Percentiles rank a stretch among this genome's conserved stretches.
Conservation (phyloP, 192 early-diverging fungal genomes). For the Podochytrium sp. region DNA sequence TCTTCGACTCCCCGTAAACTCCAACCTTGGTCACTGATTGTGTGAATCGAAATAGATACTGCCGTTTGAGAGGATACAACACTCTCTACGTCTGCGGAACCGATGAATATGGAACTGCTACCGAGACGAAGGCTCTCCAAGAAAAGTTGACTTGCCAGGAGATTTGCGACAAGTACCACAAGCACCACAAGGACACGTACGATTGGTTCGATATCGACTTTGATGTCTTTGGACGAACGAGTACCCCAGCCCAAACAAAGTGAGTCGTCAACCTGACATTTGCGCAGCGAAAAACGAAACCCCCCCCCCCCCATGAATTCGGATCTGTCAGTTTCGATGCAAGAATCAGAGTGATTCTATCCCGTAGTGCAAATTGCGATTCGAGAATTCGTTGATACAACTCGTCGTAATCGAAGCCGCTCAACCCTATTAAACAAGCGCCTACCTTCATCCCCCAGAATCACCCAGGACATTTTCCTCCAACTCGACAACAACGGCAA, state of each 20-base stretch:
- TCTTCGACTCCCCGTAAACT: too few species aligned
- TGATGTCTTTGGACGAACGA: conserved; percentile 95
- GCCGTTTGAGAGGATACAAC: conserved; percentile 87
- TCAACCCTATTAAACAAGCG: neutral
- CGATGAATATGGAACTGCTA: conserved; percentile 99
- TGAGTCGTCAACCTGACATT: conserved; percentile 2
- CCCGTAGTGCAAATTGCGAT: neutral
- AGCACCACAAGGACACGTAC: conserved; percentile 84
- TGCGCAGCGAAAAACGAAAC: neutral
- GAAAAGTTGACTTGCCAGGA: conserved; percentile 88
- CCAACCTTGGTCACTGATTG: neutral
- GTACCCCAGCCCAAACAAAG: conserved; percentile 86
- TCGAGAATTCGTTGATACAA: neutral
- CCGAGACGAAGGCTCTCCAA: conserved; percentile 96
- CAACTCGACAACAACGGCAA: conserved; percentile 73
- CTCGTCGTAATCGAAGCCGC: neutral
- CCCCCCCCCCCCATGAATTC: too few species aligned
- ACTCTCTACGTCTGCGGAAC: conserved; percentile 94
- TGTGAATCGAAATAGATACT: conserved; percentile 63
- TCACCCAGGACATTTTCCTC: conserved; percentile 88
- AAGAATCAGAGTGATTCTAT: too few species aligned
- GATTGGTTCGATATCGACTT: conserved; percentile 95
- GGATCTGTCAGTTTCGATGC: too few species aligned
- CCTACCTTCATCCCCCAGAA: conserved; percentile 36
- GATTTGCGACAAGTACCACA: conserved; percentile 96